Base-by-base conservation (phyloP, 768 basidiomycete species). In the Tricholoma saponaceum region DNA sequence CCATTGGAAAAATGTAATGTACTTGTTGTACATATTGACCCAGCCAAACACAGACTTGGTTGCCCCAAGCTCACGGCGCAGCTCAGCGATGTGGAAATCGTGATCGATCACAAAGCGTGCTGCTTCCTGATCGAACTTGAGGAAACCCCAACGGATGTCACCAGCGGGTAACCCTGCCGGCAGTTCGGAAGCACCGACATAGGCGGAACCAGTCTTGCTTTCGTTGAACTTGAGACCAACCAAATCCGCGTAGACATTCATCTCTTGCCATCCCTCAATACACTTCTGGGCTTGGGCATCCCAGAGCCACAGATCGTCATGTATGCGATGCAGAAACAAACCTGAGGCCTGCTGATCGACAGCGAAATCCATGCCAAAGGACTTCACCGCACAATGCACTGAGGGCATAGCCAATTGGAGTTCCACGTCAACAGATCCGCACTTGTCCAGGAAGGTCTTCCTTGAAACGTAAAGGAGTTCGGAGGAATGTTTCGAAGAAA, bases 251-350 rank as follows among this genome's bases (percentile, higher is more conserved):
- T 73, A 80, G 22, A 59, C 57, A 18, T 73, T 69, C 73, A 80
- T 76, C 63, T 72, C 76, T 39, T 59, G 63, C 77, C 76, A 79
- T 1, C 70, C 78, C 1, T 62, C 52, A 12, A 66, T 71, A 30
- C 74, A 73, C 55, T 71, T 71, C 30, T 58, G 35, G 3, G 69
- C 58, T 14, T 74, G 62, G 0, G 70, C 61, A 51, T 75, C 70
- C 74, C 73, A 77, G 14, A 79, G 61, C 76, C 76, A 79, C 6
- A 79, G 63, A 55, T 80, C 77, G 54, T 79, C 77, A 60, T 79
- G 76, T 62, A 78, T 74, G 53, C 76, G 68, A 53, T 79, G 72
- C 13, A 80, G 69, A 62, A 69, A 75, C 8, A 80, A 61, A 2
- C 77, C 77, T 25, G 70, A 55, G 1, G 77, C 72, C 30, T 62